A percentile compares a stretch with the other conserved stretches of the same genome.
These are phyloP conservation scores for Phyllosticta paracitricarpa DNA, from an alignment of 2,329 filamentous ascomycete genomes.

Conservation along the genomic window DNA sequence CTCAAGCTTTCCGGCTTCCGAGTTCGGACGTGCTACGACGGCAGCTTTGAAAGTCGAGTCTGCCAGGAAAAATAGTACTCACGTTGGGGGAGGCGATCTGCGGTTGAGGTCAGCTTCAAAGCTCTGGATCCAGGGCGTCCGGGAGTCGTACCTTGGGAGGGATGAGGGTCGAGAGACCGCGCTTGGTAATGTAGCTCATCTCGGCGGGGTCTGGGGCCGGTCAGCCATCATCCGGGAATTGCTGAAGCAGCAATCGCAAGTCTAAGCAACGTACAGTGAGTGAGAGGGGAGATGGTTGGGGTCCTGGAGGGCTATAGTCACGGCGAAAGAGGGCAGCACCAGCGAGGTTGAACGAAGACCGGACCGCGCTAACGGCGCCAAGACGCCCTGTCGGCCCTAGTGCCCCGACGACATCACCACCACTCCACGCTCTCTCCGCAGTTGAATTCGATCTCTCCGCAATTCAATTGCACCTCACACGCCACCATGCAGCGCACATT, in stretches of 20 bases:
- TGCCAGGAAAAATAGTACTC: slow-evolving; percentile 31
- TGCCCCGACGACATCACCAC: background rate
- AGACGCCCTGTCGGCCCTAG: background rate
- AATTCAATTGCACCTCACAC: background rate
- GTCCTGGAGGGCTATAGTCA: slow-evolving; percentile 1
- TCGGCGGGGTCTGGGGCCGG: slow-evolving; percentile 38
- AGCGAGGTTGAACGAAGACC: slow-evolving; percentile 9
- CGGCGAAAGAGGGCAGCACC: slow-evolving; percentile 2
- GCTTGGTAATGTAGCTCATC: slow-evolving; percentile 88
- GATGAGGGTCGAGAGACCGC: slow-evolving; percentile 95
- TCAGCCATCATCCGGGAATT: slow-evolving; percentile 20
- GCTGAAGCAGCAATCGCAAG: background rate
- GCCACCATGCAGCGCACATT: slow-evolving; percentile 18
- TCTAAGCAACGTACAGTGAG: slow-evolving; percentile 6
- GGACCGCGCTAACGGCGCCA: slow-evolving; percentile 4
- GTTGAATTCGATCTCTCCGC: background rate
- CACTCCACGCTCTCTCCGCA: background rate
- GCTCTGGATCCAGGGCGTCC: background rate
- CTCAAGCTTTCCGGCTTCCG: slow-evolving; percentile 1
- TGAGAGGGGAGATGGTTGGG: slow-evolving; percentile 10
- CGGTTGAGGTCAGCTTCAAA: slow-evolving; percentile 28
- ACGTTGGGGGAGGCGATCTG: slow-evolving; percentile 79
- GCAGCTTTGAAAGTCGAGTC: background rate
- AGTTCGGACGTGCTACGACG: background rate
- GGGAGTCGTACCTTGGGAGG: slow-evolving; percentile 76